A percentile compares a stretch with the other conserved stretches of the same genome.
Evolutionary conservation across 768 basidiomycete species (phyloP).

Genomic region (Lactarius hatsudake): DNA sequence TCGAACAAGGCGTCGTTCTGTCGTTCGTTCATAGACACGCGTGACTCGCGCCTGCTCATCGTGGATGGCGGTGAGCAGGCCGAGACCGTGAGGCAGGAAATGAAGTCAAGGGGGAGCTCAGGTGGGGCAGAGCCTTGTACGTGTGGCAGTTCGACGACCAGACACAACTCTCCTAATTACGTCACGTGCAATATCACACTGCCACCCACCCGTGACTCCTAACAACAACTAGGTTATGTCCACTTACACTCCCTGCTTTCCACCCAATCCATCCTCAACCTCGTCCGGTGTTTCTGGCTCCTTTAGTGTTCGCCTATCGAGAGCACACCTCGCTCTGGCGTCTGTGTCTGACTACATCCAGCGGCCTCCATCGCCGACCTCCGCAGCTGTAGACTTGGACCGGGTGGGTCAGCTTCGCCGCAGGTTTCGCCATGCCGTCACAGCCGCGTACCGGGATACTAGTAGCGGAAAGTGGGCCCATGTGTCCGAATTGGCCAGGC

Average conservation of each 20-base stretch:
- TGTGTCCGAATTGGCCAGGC: constrained; percentile 22
- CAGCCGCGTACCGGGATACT: constrained; percentile 15
- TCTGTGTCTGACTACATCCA: constrained; percentile 13
- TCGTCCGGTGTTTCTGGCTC: not conserved
- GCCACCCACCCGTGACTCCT: not conserved
- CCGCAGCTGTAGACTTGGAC: constrained; percentile 5
- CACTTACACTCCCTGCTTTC: constrained; percentile 20
- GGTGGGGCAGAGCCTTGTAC: constrained; percentile 3
- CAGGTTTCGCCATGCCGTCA: constrained; percentile 20
- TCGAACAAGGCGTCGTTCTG: constrained; percentile 81
- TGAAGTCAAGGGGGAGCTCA: not conserved
- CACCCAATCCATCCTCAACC: not conserved
- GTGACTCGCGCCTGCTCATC: constrained; percentile 41
- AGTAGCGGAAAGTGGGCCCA: constrained; percentile 24
- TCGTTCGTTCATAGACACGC: constrained; percentile 54
- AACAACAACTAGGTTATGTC: not conserved
- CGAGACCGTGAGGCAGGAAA: constrained; percentile 16
- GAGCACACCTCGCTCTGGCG: constrained; percentile 16
- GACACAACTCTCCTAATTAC: not conserved
- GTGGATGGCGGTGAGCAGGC: constrained; percentile 28
- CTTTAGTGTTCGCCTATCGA: constrained; percentile 14
- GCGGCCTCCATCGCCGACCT: constrained; percentile 17
- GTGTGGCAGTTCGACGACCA: not conserved
- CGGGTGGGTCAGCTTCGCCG: constrained; percentile 11
- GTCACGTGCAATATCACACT: not conserved